These are phyloP conservation scores for Piloderma croceum DNA, from an alignment of 768 basidiomycete genomes.

Conservation along the genomic window DNA sequence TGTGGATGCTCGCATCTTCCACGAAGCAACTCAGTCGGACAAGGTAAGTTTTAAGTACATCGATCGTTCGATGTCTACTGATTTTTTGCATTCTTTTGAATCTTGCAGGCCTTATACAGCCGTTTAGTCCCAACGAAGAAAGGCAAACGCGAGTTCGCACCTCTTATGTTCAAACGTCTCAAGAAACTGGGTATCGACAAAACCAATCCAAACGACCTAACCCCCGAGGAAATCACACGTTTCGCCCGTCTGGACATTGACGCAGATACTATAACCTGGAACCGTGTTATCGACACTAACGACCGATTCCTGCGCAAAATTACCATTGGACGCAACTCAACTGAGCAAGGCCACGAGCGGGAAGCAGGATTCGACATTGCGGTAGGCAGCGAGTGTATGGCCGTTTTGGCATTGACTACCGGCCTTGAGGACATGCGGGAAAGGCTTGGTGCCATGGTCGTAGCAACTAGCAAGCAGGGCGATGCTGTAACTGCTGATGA, in stretches of 20 bases:
- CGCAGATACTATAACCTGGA: slow-evolving; percentile 90
- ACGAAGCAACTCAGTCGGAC: slow-evolving; percentile 92
- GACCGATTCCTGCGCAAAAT: slow-evolving; percentile 95
- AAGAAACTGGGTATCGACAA: slow-evolving; percentile 94
- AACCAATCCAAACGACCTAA: slow-evolving; percentile 86
- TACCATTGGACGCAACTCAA: slow-evolving; percentile 83
- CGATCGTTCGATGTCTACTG: no score
- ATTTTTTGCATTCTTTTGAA: background rate
- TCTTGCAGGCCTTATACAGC: slow-evolving; percentile 66
- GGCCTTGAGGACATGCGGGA: slow-evolving; percentile 87
- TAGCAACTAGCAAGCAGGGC: slow-evolving; percentile 87
- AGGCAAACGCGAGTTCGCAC: slow-evolving; percentile 90
- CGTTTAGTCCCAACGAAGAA: slow-evolving; percentile 92
- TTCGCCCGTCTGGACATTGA: slow-evolving; percentile 94
- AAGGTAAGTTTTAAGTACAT: slow-evolving; percentile 44
- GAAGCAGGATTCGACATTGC: slow-evolving; percentile 94
- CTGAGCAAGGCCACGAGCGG: slow-evolving; percentile 86
- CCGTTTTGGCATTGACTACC: slow-evolving; percentile 88
- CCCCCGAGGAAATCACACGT: slow-evolving; percentile 82
- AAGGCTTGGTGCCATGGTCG: slow-evolving; percentile 93
- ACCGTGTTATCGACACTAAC: slow-evolving; percentile 94
- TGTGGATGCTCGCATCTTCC: slow-evolving; percentile 94
- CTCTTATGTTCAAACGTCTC: slow-evolving; percentile 93
- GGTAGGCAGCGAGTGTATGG: slow-evolving; percentile 98
- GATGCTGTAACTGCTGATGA: slow-evolving; percentile 95